Evolutionary conservation across 2,329 filamentous ascomycete species (phyloP), one percentile per base, ranked within the genome.

Genomic region (Microcyclosporella mali): DNA sequence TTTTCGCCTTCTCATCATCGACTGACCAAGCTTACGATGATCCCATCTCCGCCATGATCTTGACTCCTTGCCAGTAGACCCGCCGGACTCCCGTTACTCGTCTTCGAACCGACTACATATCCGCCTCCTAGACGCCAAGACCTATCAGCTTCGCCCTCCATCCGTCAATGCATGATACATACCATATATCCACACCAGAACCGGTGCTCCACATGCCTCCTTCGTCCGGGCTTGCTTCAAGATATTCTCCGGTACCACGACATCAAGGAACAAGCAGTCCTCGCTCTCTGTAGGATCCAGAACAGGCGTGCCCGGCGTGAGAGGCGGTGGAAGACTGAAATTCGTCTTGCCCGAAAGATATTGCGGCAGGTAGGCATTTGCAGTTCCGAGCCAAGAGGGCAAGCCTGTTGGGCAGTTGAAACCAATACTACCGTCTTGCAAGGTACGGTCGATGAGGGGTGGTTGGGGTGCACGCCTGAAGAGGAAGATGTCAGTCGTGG

Each of bases 191-290:
- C 62, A 68, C 21, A 64, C 58, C 12, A 64, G 40, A 9, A 63
- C 61, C 8, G 66, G 62, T 48, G 70, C 52, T 58, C 66, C 56
- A 4, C 16, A 9, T 11, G 6, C 16, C n/a, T 19, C 35, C 4
- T 21, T 21, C 9, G 32, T 28, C 4, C n/a, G n/a, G n/a, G n/a
- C n/a, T n/a, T 39, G 3, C 4, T 64, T 49, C 47, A 62, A 65
- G 11, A 64, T 58, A 6, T 49, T 31, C 45, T 65, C 45, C 10
- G 66, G 63, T 6, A 65, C 60, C 17, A 62, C 47, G 2, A 69
- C 62, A 38, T 68, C 66, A 0, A 69, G 54, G 47, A 69, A 69
- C 7, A 68, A 48, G 43, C 66, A 67, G 40, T 68, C 65, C 42
- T 64, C 67, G 3, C 58, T 64, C 17, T 54, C 25, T 50, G 25